phyloP scores from a whole-genome alignment of 2,329 filamentous ascomycete genomes.

The Phaeosphaeria sp. region DNA sequence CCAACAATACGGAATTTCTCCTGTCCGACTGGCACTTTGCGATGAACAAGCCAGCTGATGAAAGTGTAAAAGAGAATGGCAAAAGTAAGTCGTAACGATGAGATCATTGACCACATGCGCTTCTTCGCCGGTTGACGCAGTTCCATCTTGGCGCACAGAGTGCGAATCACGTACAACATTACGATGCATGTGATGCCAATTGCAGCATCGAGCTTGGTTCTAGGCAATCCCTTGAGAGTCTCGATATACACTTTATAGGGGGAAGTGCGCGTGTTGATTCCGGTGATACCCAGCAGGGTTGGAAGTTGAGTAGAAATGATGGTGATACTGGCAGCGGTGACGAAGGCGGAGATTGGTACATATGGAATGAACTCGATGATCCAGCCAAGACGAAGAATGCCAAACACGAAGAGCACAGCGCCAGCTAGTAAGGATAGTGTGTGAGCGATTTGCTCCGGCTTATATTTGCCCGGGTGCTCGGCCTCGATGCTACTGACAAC shows the following conservation, averaged over 20 bases:
- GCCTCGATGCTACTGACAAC: slow-evolving; percentile 71
- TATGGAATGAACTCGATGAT: slow-evolving; percentile 93
- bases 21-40: slow-evolving; percentile 49
- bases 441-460: slow-evolving; percentile 74
- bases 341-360: slow-evolving; percentile 89
- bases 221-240: slow-evolving; percentile 73
- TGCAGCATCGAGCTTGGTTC: slow-evolving; percentile 77
- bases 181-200: slow-evolving; percentile 84
- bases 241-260: slow-evolving; percentile 87
- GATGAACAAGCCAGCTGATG: slow-evolving; percentile 79
- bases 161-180: slow-evolving; percentile 70
- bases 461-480: slow-evolving; percentile 62
- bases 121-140: slow-evolving; percentile 70
- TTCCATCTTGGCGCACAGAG: slow-evolving; percentile 67
- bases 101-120: slow-evolving; percentile 83
- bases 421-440: slow-evolving; percentile 80
- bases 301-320: slow-evolving; percentile 86
- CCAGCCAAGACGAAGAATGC: slow-evolving; percentile 81
- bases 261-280: slow-evolving; percentile 74
- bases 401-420: slow-evolving; percentile 77
- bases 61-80: slow-evolving; percentile 89
- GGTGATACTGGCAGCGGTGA: slow-evolving; percentile 93
- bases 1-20: slow-evolving; percentile 73
- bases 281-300: slow-evolving; percentile 76
- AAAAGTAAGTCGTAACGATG: slow-evolving; percentile 84